phyloP scores from a whole-genome alignment of 2,329 filamentous ascomycete species.

The Talaromyces sp. region DNA sequence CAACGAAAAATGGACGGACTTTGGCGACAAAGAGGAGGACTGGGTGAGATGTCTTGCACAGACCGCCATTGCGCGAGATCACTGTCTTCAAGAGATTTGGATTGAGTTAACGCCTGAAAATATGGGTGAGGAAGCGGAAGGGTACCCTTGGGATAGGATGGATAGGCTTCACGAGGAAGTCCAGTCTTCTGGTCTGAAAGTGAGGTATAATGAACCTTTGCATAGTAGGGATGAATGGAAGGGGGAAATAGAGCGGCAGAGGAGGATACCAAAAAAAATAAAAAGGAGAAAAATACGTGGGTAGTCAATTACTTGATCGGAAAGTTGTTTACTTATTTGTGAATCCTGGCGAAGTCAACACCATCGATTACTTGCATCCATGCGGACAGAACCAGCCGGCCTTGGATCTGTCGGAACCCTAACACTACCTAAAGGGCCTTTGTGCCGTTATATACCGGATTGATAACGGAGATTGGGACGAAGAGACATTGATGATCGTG shows the following conservation, averaged over 20 bases:
- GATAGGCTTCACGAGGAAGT: not conserved
- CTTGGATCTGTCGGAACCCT: too few species aligned
- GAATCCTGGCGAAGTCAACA: too few species aligned
- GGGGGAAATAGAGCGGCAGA: not conserved
- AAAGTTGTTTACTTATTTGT: too few species aligned
- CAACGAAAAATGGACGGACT: not conserved
- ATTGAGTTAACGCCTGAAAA: not conserved
- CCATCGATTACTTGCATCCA: too few species aligned
- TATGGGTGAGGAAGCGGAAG: not conserved
- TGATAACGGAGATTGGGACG: not conserved
- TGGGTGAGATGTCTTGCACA: not conserved
- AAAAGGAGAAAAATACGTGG: too few species aligned
- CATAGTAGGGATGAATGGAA: not conserved
- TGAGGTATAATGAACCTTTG: not conserved
- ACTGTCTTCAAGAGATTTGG: not conserved
- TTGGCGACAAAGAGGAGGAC: not conserved
- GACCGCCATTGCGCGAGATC: not conserved
- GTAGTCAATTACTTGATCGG: too few species aligned
- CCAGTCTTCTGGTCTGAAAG: not conserved
- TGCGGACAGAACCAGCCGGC: too few species aligned
- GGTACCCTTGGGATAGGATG: conserved; percentile 4
- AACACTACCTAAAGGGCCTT: too few species aligned
- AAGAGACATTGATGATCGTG: conserved; percentile 1
- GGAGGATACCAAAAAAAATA: too few species aligned
- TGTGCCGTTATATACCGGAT: not conserved